Base-by-base conservation (phyloP, 257 asterid genomes). In the Penstemon newberryi region DNA sequence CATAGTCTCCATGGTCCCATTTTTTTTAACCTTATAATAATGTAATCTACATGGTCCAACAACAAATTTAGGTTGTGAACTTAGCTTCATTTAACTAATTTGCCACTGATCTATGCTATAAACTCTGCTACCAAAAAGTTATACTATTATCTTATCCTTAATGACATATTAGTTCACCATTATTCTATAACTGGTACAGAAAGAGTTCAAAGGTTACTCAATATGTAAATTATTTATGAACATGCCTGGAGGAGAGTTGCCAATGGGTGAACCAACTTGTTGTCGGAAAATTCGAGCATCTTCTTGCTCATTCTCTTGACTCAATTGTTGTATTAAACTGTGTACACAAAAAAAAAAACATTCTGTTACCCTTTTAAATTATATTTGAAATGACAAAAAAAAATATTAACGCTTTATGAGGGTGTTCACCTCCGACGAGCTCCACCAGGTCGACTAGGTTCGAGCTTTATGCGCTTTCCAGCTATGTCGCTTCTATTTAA, bases 391-490 rank as follows among this genome's bases (percentile, higher is more conserved):
- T 6, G 13, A 40, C 4, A 8, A 9, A 71, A 18, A 12, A 67
- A 11, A 41, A 60, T 4, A 67, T 43, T 5, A 43, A 33, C 7
- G 62, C 45, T 46, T 55, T 47, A 61, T 36, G 65, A 52, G 25
- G 51, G 56, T 51, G 42, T 72, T 56, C 82, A 91, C 97, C 88
- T 87, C 72, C 95, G 89, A 55, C 97, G 97, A 75, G 97, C 86
- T 51, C 97, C 98, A 68, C 97, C 98, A 10, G 98, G 98, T 50
- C 98, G 81, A 84, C 97, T 90, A 66, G 96, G 98, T 79, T 92
- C 98, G 63, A 92, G 96, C 83, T 87, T 92, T 75, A 92, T 90
- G 61, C 95, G 91, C 80, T 92, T 90, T 49, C 97, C 98, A 77
- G 90, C 91, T 66, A 92, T 92, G 79, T 92, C 97, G 59, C 96